Base-by-base conservation (phyloP, 2,329 filamentous ascomycete species). In the Cordyceps farinosa region DNA sequence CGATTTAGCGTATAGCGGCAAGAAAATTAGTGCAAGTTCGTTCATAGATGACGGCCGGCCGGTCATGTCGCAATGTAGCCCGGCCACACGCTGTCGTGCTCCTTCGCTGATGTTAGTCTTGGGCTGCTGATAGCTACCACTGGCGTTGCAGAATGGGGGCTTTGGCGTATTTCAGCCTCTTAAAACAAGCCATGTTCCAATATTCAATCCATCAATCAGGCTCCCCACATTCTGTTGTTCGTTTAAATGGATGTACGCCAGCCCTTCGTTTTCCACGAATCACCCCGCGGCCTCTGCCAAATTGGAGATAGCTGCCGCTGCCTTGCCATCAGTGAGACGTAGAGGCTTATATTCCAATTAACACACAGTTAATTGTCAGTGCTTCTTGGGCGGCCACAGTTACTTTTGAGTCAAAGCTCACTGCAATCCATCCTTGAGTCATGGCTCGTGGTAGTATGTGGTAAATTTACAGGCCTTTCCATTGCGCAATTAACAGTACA, bases 211-310 rank as follows among this genome's bases (percentile, higher is more conserved):
- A 10, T 8, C 15, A 32, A 7, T 29, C n/a, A 47, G 11, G 9
- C 13, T 7, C 34, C n/a, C 22, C 29, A 30, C 4, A 48, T 38
- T 10, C n/a, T n/a, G 6, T 50, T 17, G n/a, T 38, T 50, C 15
- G 42, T 47, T 42, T n/a, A 11, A 17, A 3, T n/a, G 1, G 4
- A 8, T 15, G 27, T 32, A 9, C n/a, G 11, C 4, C 13, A 17
- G 22, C 27, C 22, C 34, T 27, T 59, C 15, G 40, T 34, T 59
- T 58, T 59, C 56, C 56, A 59, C 56, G 45, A 59, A 59, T 59
- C 56, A 59, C 7, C 53, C 27, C 13, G 10, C 8, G 3, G n/a
- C n/a, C 3, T 22, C 17, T 13, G 51, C 32, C 11, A 29, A 34
- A 36, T 22, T 22, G 30, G 17, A n/a, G 32, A 52, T 36, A 34